A percentile compares a stretch with the other conserved stretches of the same genome.
These are phyloP conservation scores for Fonsecaea pedrosoi DNA, from an alignment of 2,329 filamentous ascomycete species.

Conservation along the genomic window DNA sequence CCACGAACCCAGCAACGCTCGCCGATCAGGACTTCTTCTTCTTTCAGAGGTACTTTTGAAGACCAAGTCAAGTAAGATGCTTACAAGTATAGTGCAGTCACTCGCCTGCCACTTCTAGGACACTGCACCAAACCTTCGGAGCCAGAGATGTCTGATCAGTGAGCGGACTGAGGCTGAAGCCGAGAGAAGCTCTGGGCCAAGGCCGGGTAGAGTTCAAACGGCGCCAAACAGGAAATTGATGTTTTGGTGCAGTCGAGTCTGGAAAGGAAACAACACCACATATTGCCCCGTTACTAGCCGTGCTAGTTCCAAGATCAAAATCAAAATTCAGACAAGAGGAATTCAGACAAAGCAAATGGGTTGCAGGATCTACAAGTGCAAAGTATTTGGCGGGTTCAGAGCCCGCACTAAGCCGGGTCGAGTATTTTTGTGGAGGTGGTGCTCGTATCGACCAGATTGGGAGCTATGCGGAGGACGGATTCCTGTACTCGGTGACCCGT, in stretches of 20 bases:
- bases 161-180: not conserved
- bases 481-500: not conserved
- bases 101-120: not conserved
- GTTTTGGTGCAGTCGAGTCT: not conserved
- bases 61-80: not conserved
- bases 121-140: not conserved
- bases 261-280: not conserved
- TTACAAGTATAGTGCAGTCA: not conserved
- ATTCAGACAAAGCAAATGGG: not conserved
- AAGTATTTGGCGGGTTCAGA: not conserved
- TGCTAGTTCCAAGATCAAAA: not conserved
- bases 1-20: not conserved
- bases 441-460: not conserved
- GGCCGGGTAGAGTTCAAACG: not conserved
- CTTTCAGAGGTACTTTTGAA: not conserved
- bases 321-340: not conserved
- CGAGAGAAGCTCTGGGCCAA: not conserved
- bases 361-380: not conserved
- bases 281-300: not conserved
- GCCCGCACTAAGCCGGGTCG: not conserved
- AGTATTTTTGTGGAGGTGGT: not conserved
- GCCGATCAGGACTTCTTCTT: not conserved
- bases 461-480: not conserved
- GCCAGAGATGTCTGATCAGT: not conserved
- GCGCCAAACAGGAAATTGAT: conserved; percentile 6